A percentile compares a stretch with the other conserved stretches of the same genome.
Conservation (phyloP, 495 filamentous ascomycete species). For the Tetracladium marchalianum region DNA sequence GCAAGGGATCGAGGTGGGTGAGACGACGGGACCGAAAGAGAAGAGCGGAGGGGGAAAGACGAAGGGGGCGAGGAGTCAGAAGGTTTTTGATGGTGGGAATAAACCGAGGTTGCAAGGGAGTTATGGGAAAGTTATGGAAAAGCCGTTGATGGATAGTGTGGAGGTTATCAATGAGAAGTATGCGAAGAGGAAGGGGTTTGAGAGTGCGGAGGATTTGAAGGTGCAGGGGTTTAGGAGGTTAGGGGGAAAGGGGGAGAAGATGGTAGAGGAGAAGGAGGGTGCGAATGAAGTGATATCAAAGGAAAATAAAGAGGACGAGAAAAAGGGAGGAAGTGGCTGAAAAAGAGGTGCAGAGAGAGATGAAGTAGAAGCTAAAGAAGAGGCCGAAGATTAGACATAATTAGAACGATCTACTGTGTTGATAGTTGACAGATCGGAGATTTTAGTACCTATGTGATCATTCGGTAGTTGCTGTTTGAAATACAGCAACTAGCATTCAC, state of each 20-base stretch:
- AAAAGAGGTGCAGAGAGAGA: too few species aligned
- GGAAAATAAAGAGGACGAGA: not conserved
- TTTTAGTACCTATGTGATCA: too few species aligned
- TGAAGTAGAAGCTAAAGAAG: too few species aligned
- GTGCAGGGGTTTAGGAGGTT: conserved; percentile 21
- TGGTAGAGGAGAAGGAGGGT: conserved; percentile 15
- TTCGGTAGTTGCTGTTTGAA: too few species aligned
- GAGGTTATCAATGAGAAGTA: conserved; percentile 71
- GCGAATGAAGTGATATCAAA: conserved; percentile 17
- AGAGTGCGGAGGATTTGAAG: conserved; percentile 32
- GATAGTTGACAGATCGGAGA: too few species aligned
- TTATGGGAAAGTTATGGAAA: conserved; percentile 65
- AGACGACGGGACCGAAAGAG: not conserved
- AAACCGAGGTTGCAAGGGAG: conserved; percentile 44
- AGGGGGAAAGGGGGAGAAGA: conserved; percentile 10
- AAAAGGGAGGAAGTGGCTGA: too few species aligned
- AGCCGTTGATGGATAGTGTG: conserved; percentile 48
- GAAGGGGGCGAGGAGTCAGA: conserved; percentile 34
- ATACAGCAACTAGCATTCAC: too few species aligned
- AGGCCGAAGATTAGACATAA: too few species aligned
- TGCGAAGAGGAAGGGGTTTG: conserved; percentile 57
- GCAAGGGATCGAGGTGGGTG: conserved; percentile 31
- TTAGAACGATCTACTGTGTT: too few species aligned
- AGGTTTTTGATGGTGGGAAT: conserved; percentile 65
- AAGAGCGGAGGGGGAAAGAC: not conserved